Base-by-base conservation (phyloP, 768 basidiomycete species). In the Leccinellum rugosiceps region DNA sequence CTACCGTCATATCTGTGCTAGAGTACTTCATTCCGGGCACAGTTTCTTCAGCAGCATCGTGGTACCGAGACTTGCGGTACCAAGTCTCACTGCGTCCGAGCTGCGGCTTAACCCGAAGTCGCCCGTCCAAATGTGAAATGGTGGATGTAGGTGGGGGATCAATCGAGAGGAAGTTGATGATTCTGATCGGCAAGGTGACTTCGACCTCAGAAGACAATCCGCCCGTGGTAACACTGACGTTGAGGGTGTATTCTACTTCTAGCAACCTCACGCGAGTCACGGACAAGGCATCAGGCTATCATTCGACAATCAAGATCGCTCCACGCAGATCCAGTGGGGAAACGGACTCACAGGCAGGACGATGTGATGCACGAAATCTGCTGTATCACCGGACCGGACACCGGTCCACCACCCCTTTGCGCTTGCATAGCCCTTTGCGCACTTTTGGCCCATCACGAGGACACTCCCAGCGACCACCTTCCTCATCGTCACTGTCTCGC, bases 381-480 rank as follows among this genome's bases (percentile, higher is more conserved):
- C 73, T 6, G 77, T 75, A 59, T 86, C 83, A 2, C 84, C 83
- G 3, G 87, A 76, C 14, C 76, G 72, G 6, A 95, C 84, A 8
- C 94, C 94, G 6, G 83, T 78, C 93, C 94, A 96, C 89, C 92
- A 96, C 1, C 93, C 94, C 64, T 85, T 87, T 23, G 85, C 88
- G 43, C 88, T 92, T 10, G 87, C 89, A 66, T 84, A 80, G 2
- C 89, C 88, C 59, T 81, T 80, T 7, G 83, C 72, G 26, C 81
- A 82, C 41, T 79, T 78, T 50, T 87, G 82, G 6, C 86, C 83
- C 68, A 86, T 83, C 62, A 86, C 83, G 26, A 96, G 77, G 4
- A 76, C 76, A 31, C 83, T 80, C 64, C 86, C 85, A 2, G 85
- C 81, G 1, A 94, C 77, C 59, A 83, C 79, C 68, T 87, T 90